phyloP scores from a whole-genome alignment of 768 basidiomycete species.

The Stropharia rugosoannulata region DNA sequence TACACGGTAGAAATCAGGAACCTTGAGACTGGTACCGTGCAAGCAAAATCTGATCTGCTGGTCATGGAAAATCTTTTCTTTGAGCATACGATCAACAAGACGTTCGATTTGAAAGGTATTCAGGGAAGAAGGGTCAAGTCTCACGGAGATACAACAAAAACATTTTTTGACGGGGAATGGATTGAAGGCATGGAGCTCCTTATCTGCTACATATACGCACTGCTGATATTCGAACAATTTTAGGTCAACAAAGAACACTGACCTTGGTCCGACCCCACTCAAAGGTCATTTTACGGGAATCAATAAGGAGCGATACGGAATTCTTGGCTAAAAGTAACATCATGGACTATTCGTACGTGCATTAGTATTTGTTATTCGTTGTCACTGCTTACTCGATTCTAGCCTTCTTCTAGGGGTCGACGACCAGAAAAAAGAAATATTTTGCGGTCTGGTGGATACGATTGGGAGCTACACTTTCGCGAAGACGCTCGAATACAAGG shows the following conservation, averaged over 20 bases:
- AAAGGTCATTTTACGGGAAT: constrained; percentile 68
- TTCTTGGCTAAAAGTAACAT: constrained; percentile 76
- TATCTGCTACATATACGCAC: background rate
- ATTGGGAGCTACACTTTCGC: constrained; percentile 87
- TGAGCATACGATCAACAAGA: constrained; percentile 61
- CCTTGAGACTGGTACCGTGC: constrained; percentile 61
- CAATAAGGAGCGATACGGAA: constrained; percentile 67
- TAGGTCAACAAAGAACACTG: constrained; percentile 64
- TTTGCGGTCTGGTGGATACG: constrained; percentile 81
- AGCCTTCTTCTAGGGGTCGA: constrained; percentile 77
- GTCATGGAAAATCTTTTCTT: constrained; percentile 89
- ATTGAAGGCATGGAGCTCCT: constrained; percentile 55
- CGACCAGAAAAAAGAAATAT: constrained; percentile 61
- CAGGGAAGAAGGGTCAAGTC: constrained; percentile 71
- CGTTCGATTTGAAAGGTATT: constrained; percentile 85
- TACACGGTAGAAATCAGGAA: constrained; percentile 79
- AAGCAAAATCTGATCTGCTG: constrained; percentile 71
- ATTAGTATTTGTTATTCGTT: background rate
- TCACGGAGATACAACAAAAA: constrained; percentile 45
- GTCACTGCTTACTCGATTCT: background rate
- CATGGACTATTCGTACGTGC: constrained; percentile 83
- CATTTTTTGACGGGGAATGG: constrained; percentile 83
- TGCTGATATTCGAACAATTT: background rate
- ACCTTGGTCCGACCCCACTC: constrained; percentile 72
- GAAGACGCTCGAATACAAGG: constrained; percentile 84